These are phyloP conservation scores for Pyrrhoderma noxium DNA, from an alignment of 1,284 basidiomycete species.

Conservation along the genomic window DNA sequence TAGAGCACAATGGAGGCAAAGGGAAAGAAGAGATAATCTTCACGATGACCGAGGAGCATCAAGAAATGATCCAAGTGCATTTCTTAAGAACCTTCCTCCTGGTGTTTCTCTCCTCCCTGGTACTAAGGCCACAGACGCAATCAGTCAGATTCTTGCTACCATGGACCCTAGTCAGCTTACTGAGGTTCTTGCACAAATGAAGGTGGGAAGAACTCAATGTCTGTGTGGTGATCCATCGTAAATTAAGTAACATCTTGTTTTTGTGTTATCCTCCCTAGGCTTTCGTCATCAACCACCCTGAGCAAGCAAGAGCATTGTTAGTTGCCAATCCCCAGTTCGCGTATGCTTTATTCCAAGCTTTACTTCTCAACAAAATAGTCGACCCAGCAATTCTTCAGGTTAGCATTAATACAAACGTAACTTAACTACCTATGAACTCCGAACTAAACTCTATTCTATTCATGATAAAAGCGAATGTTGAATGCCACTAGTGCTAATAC, in stretches of 20 bases:
- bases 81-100: constrained; percentile 63
- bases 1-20: constrained; percentile 48
- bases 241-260: too few relatives aligned
- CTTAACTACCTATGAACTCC: background rate
- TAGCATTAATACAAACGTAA: constrained; percentile 23
- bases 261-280: constrained; percentile 39
- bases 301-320: constrained; percentile 80
- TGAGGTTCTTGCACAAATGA: constrained; percentile 97
- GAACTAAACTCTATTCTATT: too few relatives aligned
- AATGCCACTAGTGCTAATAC: constrained; percentile 32
- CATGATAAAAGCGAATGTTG: constrained; percentile 49
- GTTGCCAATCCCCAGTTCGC: constrained; percentile 86
- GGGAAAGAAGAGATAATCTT: constrained; percentile 28
- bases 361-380: constrained; percentile 92
- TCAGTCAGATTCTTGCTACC: constrained; percentile 80
- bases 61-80: constrained; percentile 38
- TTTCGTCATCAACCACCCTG: constrained; percentile 86
- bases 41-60: constrained; percentile 23
- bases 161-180: constrained; percentile 83
- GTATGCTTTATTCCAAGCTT: constrained; percentile 94
- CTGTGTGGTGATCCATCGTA: too few relatives aligned
- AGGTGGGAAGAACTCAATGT: constrained; percentile 64
- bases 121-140: constrained; percentile 75
- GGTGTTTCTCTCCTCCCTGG: constrained; percentile 78
- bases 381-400: constrained; percentile 78